Evolutionary conservation across 495 filamentous ascomycete species (phyloP), one percentile per base, ranked within the genome.

Genomic region (Penicillium angulare): DNA sequence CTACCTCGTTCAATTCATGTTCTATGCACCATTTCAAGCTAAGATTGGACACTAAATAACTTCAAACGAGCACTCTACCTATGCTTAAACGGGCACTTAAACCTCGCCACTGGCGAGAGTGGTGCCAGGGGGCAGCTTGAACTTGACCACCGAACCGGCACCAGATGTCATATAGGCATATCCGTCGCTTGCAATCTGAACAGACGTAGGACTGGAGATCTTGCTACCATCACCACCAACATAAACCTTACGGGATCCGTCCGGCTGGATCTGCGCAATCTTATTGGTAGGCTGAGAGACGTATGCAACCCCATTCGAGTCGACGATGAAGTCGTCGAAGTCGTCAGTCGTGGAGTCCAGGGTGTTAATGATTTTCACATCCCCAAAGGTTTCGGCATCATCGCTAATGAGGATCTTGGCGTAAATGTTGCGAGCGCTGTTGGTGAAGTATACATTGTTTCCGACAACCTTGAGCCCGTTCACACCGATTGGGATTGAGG

Each of bases 391-490:
- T n/a, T 54, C 52, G 0, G 69, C 74, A 7, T 63, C 35, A 5
- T 16, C 22, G 21, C 64, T 62, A 7, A 77, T 53, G 1, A 21
- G 40, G 0, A 69, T 52, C 12, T 65, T 57, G 39, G 58, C 72
- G 32, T 76, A 68, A 5, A 62, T 56, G 4, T 49, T 57, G 24
- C 57, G 50, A 0, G 67, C 65, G 16, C 71, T 72, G 47, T 76
- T 76, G 24, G 71, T 72, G 53, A 75, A 79, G 53, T 72, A 76
- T 3, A 73, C 43, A 31, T 65, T 55, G 0, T 55, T 49, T 0
- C 50, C 53, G 3, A 45, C 40, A 1, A 69, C 47, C 27, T 66
- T 65, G 0, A 79, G 13, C 3, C 76, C 74, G 38, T 79, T 77
- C 20, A 78, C 66, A 2, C 72, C 76, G 2, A 75, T 52, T 5